A percentile compares a stretch with the other conserved stretches of the same genome.
Evolutionary conservation across 2,329 filamentous ascomycete genomes (phyloP).

Genomic region (Diplodia scrobiculata): DNA sequence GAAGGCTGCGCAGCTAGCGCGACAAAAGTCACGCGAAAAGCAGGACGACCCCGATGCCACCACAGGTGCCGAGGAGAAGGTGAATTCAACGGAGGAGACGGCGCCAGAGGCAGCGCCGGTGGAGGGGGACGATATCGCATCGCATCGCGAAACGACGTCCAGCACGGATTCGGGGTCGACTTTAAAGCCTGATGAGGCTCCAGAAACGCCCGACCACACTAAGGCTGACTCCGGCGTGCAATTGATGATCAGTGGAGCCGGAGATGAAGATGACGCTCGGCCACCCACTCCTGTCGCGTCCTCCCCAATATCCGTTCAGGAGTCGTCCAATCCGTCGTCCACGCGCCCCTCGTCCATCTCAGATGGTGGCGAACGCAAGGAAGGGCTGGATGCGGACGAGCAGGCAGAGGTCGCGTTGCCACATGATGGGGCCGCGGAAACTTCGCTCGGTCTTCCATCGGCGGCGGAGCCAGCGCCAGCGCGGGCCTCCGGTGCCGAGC

Average conservation of each 20-base stretch:
- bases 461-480: constrained; percentile 19
- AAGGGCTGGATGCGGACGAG: constrained; percentile 32
- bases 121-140: constrained; percentile 16
- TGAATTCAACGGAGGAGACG: constrained; percentile 6
- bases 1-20: constrained; percentile 50
- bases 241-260: constrained; percentile 47
- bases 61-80: constrained; percentile 31
- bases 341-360: constrained; percentile 46
- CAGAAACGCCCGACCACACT: constrained; percentile 33
- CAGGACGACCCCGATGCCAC: constrained; percentile 24
- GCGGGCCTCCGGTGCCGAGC: constrained; percentile 25
- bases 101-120: neutral
- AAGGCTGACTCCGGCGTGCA: constrained; percentile 61
- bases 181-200: constrained; percentile 26
- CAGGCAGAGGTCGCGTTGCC: constrained; percentile 30
- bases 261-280: constrained; percentile 42
- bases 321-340: constrained; percentile 43
- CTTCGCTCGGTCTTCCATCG: constrained; percentile 28
- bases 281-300: constrained; percentile 41
- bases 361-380: constrained; percentile 40
- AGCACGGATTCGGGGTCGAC: constrained; percentile 29
- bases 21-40: constrained; percentile 34
- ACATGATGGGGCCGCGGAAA: constrained; percentile 8
- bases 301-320: constrained; percentile 45
- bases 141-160: constrained; percentile 24